Conservation (phyloP, 1,139 yeast species). For the Sugiyamaella paludigena region DNA sequence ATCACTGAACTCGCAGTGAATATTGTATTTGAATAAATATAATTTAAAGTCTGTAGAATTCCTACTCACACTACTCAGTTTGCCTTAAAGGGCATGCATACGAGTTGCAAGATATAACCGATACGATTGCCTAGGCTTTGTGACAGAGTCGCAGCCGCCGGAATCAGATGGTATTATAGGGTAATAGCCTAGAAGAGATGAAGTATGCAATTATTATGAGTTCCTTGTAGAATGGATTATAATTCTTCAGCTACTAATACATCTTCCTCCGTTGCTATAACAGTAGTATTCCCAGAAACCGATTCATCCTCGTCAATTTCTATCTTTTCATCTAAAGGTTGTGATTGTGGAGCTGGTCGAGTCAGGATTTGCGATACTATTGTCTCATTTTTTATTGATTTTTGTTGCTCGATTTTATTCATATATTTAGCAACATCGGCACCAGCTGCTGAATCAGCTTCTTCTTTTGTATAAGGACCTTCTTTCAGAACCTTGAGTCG, state of each 20-base stretch:
- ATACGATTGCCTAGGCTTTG: no score
- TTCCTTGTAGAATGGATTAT: neutral
- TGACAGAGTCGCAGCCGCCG: no score
- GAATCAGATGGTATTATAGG: no score
- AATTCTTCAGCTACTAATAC: no score
- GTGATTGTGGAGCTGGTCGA: slow-evolving; percentile 6
- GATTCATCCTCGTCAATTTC: slow-evolving; percentile 5
- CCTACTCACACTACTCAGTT: no score
- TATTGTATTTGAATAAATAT: no score
- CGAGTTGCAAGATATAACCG: no score
- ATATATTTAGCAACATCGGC: slow-evolving; percentile 65
- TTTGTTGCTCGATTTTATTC: slow-evolving; percentile 33
- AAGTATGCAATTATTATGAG: no score
- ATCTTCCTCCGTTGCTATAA: neutral
- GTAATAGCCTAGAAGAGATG: no score
- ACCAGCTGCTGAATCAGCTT: slow-evolving; percentile 90
- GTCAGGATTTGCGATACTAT: slow-evolving; percentile 18
- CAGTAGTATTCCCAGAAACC: neutral
- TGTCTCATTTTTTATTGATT: slow-evolving; percentile 16
- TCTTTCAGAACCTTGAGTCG: slow-evolving; percentile 70
- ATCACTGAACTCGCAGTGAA: no score
- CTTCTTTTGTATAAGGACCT: slow-evolving; percentile 82
- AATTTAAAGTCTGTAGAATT: no score
- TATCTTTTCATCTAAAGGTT: slow-evolving; percentile 6
- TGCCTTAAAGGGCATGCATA: no score